Percentiles rank a stretch among this genome's conserved stretches.
These are phyloP conservation scores for Fusarium domesticum DNA, from an alignment of 2,329 filamentous ascomycete species.

Conservation along the genomic window DNA sequence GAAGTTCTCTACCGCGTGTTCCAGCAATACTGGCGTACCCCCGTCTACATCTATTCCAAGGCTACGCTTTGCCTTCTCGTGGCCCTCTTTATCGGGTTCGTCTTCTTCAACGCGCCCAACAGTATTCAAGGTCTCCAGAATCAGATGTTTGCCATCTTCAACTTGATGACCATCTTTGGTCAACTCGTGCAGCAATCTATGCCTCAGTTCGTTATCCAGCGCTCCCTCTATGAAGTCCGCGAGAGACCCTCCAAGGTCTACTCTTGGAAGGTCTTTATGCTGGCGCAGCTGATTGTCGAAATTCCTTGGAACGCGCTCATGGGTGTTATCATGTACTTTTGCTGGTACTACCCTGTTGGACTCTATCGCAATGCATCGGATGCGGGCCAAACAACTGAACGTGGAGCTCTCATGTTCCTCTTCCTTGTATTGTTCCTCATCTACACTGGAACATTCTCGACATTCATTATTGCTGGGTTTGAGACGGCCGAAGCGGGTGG, in stretches of 20 bases:
- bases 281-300: constrained; percentile 80
- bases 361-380: constrained; percentile 66
- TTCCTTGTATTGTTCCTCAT: constrained; percentile 72
- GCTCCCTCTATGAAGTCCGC: constrained; percentile 78
- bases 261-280: constrained; percentile 80
- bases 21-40: constrained; percentile 89
- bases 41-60: constrained; percentile 87
- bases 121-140: constrained; percentile 78
- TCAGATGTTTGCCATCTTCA: constrained; percentile 83
- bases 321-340: constrained; percentile 72
- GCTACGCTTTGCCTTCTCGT: constrained; percentile 60
- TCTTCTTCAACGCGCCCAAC: constrained; percentile 70
- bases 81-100: constrained; percentile 77
- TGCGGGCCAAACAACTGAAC: constrained; percentile 60
- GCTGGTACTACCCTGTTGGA: constrained; percentile 84
- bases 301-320: constrained; percentile 80
- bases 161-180: constrained; percentile 77
- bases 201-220: constrained; percentile 81
- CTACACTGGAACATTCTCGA: constrained; percentile 78
- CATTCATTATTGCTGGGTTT: constrained; percentile 69
- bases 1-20: constrained; percentile 73
- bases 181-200: constrained; percentile 77
- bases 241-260: constrained; percentile 84
- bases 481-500: constrained; percentile 64
- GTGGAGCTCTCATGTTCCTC: constrained; percentile 76